Conservation (phyloP, 2,329 filamentous ascomycete genomes). For the Biscogniauxia mediterranea region DNA sequence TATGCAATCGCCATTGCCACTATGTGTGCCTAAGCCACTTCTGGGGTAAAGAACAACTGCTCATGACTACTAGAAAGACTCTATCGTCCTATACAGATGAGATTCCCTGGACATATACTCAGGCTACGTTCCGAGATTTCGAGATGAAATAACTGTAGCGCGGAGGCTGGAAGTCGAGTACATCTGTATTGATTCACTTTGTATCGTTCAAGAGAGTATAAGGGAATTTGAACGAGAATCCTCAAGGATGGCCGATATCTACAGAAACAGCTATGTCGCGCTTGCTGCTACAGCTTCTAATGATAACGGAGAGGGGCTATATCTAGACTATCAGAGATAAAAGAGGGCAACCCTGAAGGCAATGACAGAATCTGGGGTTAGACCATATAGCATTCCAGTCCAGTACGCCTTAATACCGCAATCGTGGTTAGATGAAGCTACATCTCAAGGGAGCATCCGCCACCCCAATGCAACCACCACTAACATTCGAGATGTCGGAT, state of each 20-base stretch:
- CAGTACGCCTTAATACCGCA: conserved; percentile 3
- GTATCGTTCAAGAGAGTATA: conserved; percentile 9
- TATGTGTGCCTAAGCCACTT: conserved; percentile 14
- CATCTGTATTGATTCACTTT: conserved; percentile 7
- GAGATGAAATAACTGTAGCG: conserved; percentile 7
- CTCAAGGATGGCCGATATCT: conserved; percentile 14
- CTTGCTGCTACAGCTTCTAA: conserved; percentile 7
- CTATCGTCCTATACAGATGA: conserved; percentile 1
- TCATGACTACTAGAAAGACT: conserved; percentile 3
- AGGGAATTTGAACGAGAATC: conserved; percentile 8
- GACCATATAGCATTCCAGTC: conserved; percentile 5
- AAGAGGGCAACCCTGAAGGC: conserved; percentile 1
- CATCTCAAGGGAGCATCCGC: conserved; percentile 3
- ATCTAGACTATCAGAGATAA: conserved; percentile 1
- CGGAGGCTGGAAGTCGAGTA: conserved; percentile 8
- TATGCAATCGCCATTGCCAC: conserved; percentile 2
- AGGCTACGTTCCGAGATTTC: conserved; percentile 9
- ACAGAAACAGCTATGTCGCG: conserved; percentile 11
- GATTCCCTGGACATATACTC: conserved; percentile 8
- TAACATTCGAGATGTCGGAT: conserved; percentile 2
- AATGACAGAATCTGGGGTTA: conserved; percentile 5
- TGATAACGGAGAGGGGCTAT: conserved; percentile 4
- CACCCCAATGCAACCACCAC: conserved; percentile 6
- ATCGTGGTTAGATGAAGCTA: background rate
- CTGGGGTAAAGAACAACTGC: conserved; percentile 5